These are phyloP conservation scores for Paracamarosporium sp. DNA, from an alignment of 2,329 filamentous ascomycete genomes.

Conservation along the genomic window DNA sequence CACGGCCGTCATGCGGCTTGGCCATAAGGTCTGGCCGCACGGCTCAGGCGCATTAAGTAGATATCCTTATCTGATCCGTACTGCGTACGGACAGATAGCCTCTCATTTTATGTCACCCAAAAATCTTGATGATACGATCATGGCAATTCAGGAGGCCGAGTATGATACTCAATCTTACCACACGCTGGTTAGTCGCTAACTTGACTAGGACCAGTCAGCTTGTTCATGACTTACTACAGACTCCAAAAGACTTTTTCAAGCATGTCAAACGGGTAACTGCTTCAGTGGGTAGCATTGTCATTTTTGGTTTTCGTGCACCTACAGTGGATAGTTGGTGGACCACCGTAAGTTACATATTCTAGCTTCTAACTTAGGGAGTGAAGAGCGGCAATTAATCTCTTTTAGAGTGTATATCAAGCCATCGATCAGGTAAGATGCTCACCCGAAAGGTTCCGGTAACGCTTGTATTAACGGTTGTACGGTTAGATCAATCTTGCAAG, in stretches of 20 bases:
- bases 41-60: too few species aligned
- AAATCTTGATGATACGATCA: conserved; percentile 25
- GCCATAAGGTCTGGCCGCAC: too few species aligned
- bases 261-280: conserved; percentile 27
- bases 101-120: conserved; percentile 24
- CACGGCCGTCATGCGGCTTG: too few species aligned
- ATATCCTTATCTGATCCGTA: too few species aligned
- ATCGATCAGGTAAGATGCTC: background rate
- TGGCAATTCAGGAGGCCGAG: conserved; percentile 2
- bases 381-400: conserved; percentile 23
- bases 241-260: conserved; percentile 51
- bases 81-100: too few species aligned
- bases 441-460: too few species aligned
- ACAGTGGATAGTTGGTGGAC: conserved; percentile 28
- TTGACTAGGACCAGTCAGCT: conserved; percentile 35
- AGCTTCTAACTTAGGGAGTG: conserved; percentile 20
- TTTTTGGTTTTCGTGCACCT: conserved; percentile 18
- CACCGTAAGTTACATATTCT: conserved; percentile 26
- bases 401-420: background rate
- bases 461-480: too few species aligned
- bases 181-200: conserved; percentile 54
- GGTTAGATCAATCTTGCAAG: background rate
- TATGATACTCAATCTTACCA: conserved; percentile 28
- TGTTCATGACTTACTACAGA: conserved; percentile 53
- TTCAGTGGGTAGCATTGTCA: conserved; percentile 28